Conservation (phyloP, 768 basidiomycete genomes). For the Boletus sp. region DNA sequence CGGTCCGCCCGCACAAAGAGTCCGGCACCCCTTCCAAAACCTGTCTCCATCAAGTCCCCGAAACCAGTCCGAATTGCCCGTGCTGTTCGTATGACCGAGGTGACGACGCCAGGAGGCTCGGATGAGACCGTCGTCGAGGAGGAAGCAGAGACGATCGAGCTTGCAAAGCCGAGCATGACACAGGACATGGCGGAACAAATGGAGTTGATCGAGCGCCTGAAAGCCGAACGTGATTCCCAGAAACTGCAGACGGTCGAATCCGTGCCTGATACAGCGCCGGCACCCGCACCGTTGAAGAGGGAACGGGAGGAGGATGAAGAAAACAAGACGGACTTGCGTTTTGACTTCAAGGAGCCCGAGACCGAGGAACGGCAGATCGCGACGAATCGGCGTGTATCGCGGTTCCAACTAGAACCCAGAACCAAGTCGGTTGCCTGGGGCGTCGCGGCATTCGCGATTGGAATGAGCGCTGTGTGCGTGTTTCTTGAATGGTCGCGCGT, state of each 20-base stretch:
- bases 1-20: conserved; percentile 43
- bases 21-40: conserved; percentile 31
- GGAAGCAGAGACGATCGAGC: conserved; percentile 53
- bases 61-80: conserved; percentile 22
- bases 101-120: conserved; percentile 49
- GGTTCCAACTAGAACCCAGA: conserved; percentile 58
- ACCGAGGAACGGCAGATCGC: conserved; percentile 52
- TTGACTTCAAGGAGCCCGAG: conserved; percentile 71
- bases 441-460: conserved; percentile 76
- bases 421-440: conserved; percentile 83
- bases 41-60: conserved; percentile 36
- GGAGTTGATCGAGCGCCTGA: conserved; percentile 69
- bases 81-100: conserved; percentile 27
- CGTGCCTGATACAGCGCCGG: conserved; percentile 8
- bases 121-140: conserved; percentile 68
- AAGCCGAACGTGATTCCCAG: conserved; percentile 51
- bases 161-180: conserved; percentile 59
- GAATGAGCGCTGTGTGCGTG: conserved; percentile 76
- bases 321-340: conserved; percentile 48
- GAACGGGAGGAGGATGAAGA: conserved; percentile 40
- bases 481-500: neutral
- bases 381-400: conserved; percentile 60
- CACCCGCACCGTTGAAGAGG: conserved; percentile 42
- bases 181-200: conserved; percentile 77
- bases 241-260: conserved; percentile 24